Conservation (phyloP, 208 protist genomes). For the Leptomonas pyrrhocoris region DNA sequence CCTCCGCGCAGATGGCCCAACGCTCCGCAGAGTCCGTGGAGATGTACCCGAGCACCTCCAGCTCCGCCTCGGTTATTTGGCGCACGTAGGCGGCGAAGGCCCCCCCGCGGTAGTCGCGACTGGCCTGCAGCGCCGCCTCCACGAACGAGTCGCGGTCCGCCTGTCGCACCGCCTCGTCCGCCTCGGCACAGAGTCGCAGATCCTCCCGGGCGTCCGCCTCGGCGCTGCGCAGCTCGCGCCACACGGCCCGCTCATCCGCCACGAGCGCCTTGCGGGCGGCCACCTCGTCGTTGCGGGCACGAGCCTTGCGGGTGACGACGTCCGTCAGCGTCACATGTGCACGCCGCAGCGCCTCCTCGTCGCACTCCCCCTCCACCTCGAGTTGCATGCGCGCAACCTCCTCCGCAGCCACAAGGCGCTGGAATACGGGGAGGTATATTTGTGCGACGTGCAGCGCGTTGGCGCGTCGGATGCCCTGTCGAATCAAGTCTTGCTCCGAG, state of each 20-base stretch:
- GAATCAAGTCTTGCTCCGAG: slow-evolving; percentile 44
- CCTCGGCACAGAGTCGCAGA: slow-evolving; percentile 26
- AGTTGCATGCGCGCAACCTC: slow-evolving; percentile 14
- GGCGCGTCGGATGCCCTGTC: slow-evolving; percentile 12
- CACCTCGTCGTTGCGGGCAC: slow-evolving; percentile 13
- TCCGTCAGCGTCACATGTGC: background rate
- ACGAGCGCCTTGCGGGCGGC: slow-evolving; percentile 18
- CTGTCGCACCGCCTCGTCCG: slow-evolving; percentile 14
- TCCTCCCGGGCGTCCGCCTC: slow-evolving; percentile 30
- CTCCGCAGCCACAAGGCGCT: background rate
- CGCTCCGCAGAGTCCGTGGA: slow-evolving; percentile 15
- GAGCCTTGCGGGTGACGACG: slow-evolving; percentile 17
- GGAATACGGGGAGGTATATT: slow-evolving; percentile 11
- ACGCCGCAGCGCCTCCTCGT: slow-evolving; percentile 11
- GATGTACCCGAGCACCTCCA: slow-evolving; percentile 11
- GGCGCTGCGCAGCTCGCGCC: slow-evolving; percentile 24
- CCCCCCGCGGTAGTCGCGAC: slow-evolving; percentile 4
- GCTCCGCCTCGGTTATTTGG: slow-evolving; percentile 8
- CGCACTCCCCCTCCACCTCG: slow-evolving; percentile 37
- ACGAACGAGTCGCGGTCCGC: slow-evolving; percentile 2
- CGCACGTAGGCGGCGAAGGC: slow-evolving; percentile 16
- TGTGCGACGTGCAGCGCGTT: slow-evolving; percentile 17
- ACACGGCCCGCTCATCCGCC: slow-evolving; percentile 21
- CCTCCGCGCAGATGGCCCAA: slow-evolving; percentile 15
- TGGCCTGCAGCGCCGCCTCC: slow-evolving; percentile 6